Evolutionary conservation across 1,139 yeast species (phyloP), one percentile per base, ranked within the genome.

Genomic region (Kodamaea sp.): DNA sequence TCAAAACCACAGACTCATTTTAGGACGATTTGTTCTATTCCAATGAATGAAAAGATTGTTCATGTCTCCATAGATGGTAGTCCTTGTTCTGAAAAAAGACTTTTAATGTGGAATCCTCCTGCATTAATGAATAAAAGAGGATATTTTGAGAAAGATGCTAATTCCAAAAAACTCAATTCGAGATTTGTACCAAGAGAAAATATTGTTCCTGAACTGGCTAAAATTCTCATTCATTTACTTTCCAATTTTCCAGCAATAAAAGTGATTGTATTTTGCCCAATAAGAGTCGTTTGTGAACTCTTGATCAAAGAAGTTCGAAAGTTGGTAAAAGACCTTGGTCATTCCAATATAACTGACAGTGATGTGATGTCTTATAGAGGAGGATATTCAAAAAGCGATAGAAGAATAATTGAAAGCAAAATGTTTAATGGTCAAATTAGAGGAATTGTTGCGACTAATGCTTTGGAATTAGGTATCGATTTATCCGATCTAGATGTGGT

Each of bases 331-430:
- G 41, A 39, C 10, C 39, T 35, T 28, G 63, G 72, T 11, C 54
- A 61, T 3, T 74, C 71, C 6, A 60, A 77, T 5, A 24, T 53
- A 7, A 49, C 50, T 30, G 66, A 60, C n/a, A 69, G 78, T 6
- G 84, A 84, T 42, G 84, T 92, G 1, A 87, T 88, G 94, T 81
- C 95, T 31, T 92, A 92, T 52, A 70, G 99, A 47, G 98, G 98
- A 26, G 99, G 99, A 0, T 92, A 92, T 54, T 81, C 95, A 5
- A 81, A 88, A 4, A 62, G 74, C 2, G 97, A 92, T 55, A 72
- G 99, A 48, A 74, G 98, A 46, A 74, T 79, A 35, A 92, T 92
- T 42, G 99, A 92, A 58, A 73, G 73, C 35, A 88, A 84, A 53
- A 88, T 92, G 96, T 94, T 92, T 57, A 77, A 76, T 42, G 97